A percentile compares a stretch with the other conserved stretches of the same genome.
phyloP scores from a whole-genome alignment of 257 asterid species.

The Asclepias syriaca region DNA sequence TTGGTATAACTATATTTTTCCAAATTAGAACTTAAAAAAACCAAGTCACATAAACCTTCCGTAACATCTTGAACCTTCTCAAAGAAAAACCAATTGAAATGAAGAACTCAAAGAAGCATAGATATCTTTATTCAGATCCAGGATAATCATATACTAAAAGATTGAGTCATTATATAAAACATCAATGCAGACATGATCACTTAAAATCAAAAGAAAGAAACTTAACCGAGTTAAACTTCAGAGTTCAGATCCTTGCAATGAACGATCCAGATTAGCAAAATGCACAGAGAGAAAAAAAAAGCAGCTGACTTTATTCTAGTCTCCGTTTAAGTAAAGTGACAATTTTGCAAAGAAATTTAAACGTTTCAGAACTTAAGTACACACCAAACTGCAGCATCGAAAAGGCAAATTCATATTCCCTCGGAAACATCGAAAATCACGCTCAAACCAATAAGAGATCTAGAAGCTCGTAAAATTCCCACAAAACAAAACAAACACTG shows the following conservation, averaged over 20 bases:
- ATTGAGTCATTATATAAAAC: background rate
- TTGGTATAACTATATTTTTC: background rate
- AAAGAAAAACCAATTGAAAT: background rate
- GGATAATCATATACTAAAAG: background rate
- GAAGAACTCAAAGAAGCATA: background rate
- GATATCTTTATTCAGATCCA: background rate
- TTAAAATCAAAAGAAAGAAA: background rate
- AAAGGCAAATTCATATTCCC: constrained; percentile 21
- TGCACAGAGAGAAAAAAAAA: background rate
- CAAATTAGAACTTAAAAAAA: background rate
- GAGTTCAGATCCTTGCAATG: constrained; percentile 10
- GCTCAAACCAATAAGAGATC: constrained; percentile 15
- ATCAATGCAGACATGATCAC: constrained; percentile 7
- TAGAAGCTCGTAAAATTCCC: constrained; percentile 10
- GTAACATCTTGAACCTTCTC: background rate
- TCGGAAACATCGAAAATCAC: constrained; percentile 31
- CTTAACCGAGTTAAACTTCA: constrained; percentile 5
- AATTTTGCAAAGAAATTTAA: constrained; percentile 11
- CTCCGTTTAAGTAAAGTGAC: constrained; percentile 8
- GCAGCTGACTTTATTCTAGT: constrained; percentile 4
- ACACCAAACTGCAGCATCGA: constrained; percentile 29
- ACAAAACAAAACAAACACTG: constrained; percentile 15
- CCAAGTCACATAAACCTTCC: background rate
- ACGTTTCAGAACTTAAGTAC: constrained; percentile 4
- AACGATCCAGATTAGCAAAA: constrained; percentile 10